phyloP scores from a whole-genome alignment of 495 filamentous ascomycete species.

The Pseudotulostoma volvatum region DNA sequence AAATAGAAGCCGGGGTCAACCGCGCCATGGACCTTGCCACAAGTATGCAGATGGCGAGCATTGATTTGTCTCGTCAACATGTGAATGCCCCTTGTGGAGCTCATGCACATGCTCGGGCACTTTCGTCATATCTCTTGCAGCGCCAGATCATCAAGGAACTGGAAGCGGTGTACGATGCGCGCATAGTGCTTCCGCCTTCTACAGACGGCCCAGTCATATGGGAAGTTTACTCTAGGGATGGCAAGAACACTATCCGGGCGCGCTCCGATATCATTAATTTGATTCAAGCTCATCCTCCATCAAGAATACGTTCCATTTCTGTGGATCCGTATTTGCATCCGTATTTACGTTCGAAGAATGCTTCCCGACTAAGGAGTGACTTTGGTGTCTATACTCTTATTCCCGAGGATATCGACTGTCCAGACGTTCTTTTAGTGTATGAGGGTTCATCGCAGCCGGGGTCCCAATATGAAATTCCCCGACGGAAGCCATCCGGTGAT shows the following conservation, averaged over 20 bases:
- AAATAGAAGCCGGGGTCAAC: constrained; percentile 54
- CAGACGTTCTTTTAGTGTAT: constrained; percentile 68
- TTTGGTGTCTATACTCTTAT: constrained; percentile 68
- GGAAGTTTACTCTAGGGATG: constrained; percentile 72
- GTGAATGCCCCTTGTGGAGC: constrained; percentile 53
- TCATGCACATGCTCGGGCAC: constrained; percentile 59
- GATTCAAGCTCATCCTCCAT: constrained; percentile 63
- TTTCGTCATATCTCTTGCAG: constrained; percentile 70
- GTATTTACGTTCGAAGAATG: constrained; percentile 48
- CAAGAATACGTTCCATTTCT: constrained; percentile 47
- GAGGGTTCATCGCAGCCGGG: constrained; percentile 46
- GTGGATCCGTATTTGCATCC: constrained; percentile 81
- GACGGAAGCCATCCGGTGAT: constrained; percentile 37
- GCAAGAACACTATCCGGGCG: constrained; percentile 66
- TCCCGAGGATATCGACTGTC: constrained; percentile 44
- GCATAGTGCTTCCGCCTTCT: constrained; percentile 58
- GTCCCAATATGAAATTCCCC: constrained; percentile 50
- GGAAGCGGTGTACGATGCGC: constrained; percentile 58
- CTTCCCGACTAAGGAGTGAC: constrained; percentile 46
- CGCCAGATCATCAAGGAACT: constrained; percentile 61
- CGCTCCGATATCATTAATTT: constrained; percentile 67
- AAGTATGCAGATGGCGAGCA: constrained; percentile 59
- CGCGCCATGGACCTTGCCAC: constrained; percentile 68
- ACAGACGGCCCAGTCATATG: constrained; percentile 50
- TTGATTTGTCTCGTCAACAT: constrained; percentile 65